A percentile compares a stretch with the other conserved stretches of the same genome.
Evolutionary conservation across 2,329 filamentous ascomycete genomes (phyloP).

Genomic region (Tolypocladium tropicale): DNA sequence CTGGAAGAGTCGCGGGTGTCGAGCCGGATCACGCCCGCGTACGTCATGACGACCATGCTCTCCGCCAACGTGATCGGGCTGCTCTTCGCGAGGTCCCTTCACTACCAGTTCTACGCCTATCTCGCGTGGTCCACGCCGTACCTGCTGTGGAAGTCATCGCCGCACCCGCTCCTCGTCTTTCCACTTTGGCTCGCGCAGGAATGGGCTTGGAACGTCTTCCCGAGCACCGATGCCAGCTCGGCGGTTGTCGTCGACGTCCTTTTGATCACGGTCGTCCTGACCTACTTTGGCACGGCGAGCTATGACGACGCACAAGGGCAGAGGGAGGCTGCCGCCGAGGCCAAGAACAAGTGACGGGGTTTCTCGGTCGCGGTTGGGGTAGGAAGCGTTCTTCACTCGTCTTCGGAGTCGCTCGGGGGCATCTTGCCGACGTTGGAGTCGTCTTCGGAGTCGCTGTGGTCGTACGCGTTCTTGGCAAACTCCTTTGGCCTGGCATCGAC

Average conservation of each 20-base stretch:
- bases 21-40: slow-evolving; percentile 54
- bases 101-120: slow-evolving; percentile 95
- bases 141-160: slow-evolving; percentile 68
- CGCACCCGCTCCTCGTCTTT: slow-evolving; percentile 58
- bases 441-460: slow-evolving; percentile 60
- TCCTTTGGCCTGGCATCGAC: slow-evolving; percentile 57
- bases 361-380: slow-evolving; percentile 1
- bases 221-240: slow-evolving; percentile 55
- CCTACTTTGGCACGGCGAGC: slow-evolving; percentile 45
- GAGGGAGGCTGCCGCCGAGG: slow-evolving; percentile 7
- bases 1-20: slow-evolving; percentile 48
- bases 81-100: slow-evolving; percentile 76
- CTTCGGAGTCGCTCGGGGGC: slow-evolving; percentile 73
- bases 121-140: slow-evolving; percentile 83
- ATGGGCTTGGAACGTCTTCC: slow-evolving; percentile 90
- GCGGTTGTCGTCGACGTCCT: slow-evolving; percentile 59
- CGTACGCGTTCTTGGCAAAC: slow-evolving; percentile 57
- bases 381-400: slow-evolving; percentile 33
- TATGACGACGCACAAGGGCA: background rate
- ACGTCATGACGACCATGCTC: slow-evolving; percentile 67
- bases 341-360: slow-evolving; percentile 20
- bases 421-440: slow-evolving; percentile 76
- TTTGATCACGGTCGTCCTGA: slow-evolving; percentile 51
- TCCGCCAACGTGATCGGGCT: slow-evolving; percentile 70
- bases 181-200: slow-evolving; percentile 70